Evolutionary conservation across 257 asterid genomes (phyloP).

Genomic region (Fraxinus pennsylvanica): DNA sequence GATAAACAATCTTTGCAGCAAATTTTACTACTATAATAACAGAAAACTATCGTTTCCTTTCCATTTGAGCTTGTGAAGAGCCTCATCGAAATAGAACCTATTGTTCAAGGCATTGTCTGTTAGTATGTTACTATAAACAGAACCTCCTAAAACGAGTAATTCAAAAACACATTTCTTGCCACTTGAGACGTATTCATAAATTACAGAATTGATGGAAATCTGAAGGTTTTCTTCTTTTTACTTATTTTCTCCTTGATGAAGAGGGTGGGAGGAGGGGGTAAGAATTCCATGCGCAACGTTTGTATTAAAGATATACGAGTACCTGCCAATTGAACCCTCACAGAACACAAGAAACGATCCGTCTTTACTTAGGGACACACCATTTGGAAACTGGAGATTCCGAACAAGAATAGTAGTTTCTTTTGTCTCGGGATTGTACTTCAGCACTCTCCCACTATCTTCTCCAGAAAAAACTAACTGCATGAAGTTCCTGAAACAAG

Average conservation of each 20-base stretch:
- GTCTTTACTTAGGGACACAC: slow-evolving; percentile 86
- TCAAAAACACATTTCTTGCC: not conserved
- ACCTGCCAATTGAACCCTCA: slow-evolving; percentile 85
- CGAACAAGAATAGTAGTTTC: slow-evolving; percentile 75
- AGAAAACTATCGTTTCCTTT: not conserved
- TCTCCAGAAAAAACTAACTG: slow-evolving; percentile 78
- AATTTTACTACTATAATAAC: not conserved
- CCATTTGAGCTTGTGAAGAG: not conserved
- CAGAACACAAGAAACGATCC: slow-evolving; percentile 77
- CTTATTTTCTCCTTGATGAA: not conserved
- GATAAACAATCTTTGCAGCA: not conserved
- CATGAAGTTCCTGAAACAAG: slow-evolving; percentile 67
- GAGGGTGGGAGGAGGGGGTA: not conserved
- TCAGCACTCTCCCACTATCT: slow-evolving; percentile 82
- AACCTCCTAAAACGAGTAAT: not conserved
- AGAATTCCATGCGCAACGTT: not conserved
- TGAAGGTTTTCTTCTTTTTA: not conserved
- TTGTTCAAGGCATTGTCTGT: not conserved
- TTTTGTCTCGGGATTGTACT: slow-evolving; percentile 63
- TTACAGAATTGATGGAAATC: not conserved
- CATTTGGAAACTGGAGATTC: slow-evolving; percentile 81
- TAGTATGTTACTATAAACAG: not conserved
- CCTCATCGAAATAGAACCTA: not conserved
- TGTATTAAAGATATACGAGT: not conserved
- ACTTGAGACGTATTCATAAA: not conserved